Base-by-base conservation (phyloP, 163 green algal species). In the Scenedesmus sp. region DNA sequence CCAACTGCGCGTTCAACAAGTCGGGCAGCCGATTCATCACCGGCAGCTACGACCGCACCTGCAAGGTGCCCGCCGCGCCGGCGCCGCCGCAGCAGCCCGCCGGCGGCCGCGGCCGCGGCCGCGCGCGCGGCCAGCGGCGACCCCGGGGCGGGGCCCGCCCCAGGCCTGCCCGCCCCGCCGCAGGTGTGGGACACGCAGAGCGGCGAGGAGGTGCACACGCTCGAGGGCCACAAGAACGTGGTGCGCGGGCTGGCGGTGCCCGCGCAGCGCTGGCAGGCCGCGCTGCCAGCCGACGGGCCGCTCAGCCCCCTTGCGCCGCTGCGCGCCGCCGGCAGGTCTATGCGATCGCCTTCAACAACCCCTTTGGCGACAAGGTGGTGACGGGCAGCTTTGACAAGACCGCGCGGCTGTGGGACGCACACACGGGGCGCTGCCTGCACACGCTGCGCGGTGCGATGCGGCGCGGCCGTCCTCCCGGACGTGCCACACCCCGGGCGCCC, bases 1-100 rank as follows among this genome's bases (percentile, higher is more conserved):
- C 91, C 28, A 95, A 95, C 85, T 95, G 91, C 60, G 91, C 91
- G 1, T 95, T 94, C 86, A 94, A 95, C 77, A 95, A 95, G 81
- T 84, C 83, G 10, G 91, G 91, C 0, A 86, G 92, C 80, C 83
- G 83, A 28, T 95, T 95, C 80, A 94, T 95, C 67, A 95, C 91
- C 15, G 91, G 91, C 33, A 90, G 81, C 56, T 95, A 95, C 76
- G 91, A 95, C 72, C 83, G 90, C 13, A 95, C 91, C 13, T 93
- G 89, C 85, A 93, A 93, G 87, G 88, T 93, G 71, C 13, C 75
- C 39, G 28, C 22, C 17, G n/a, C 18, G 26, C 28, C 51, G 2
- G 22, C 31, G 66, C 4, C 6, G 15, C 22, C 42, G 28, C 45
- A 66, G 31, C 50, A 58, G 50, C 10, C 50, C n/a, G 50, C 50